Evolutionary conservation across 2,329 filamentous ascomycete genomes (phyloP).

Genomic region (Fusarium nisikadoi): DNA sequence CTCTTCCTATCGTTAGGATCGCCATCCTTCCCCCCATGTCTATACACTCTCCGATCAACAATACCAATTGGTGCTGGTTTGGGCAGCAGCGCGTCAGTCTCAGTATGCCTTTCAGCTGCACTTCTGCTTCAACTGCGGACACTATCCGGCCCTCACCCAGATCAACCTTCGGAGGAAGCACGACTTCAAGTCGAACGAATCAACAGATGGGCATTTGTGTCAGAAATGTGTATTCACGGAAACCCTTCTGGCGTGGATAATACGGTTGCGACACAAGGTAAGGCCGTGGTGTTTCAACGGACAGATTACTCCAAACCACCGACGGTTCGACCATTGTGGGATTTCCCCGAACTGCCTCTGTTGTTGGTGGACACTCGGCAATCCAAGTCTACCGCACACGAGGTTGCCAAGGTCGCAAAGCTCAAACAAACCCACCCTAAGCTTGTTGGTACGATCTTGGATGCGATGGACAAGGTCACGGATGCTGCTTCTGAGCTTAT

Average conservation of each 20-base stretch:
- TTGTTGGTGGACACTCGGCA: slow-evolving; percentile 91
- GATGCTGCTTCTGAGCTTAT: slow-evolving; percentile 65
- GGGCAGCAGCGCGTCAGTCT: slow-evolving; percentile 93
- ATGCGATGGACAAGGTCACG: slow-evolving; percentile 83
- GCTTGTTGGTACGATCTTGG: slow-evolving; percentile 82
- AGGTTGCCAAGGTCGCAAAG: slow-evolving; percentile 86
- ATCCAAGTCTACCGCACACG: slow-evolving; percentile 82
- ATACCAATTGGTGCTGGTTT: slow-evolving; percentile 93
- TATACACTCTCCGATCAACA: slow-evolving; percentile 92
- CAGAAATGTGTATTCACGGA: slow-evolving; percentile 96
- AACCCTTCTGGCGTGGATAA: slow-evolving; percentile 98
- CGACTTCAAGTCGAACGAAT: slow-evolving; percentile 91
- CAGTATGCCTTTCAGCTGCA: slow-evolving; percentile 86
- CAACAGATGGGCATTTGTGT: slow-evolving; percentile 97
- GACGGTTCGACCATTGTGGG: slow-evolving; percentile 77
- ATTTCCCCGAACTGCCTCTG: slow-evolving; percentile 91
- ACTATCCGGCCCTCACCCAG: slow-evolving; percentile 88
- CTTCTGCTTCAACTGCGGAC: slow-evolving; percentile 89
- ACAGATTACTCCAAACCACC: slow-evolving; percentile 82
- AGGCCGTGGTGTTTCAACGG: slow-evolving; percentile 91
- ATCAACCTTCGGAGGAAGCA: slow-evolving; percentile 89
- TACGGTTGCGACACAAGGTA: slow-evolving; percentile 92
- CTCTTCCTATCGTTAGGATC: slow-evolving; percentile 89
- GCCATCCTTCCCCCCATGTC: slow-evolving; percentile 79
- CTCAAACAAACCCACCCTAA: slow-evolving; percentile 78